Base-by-base conservation (phyloP, 2,329 filamentous ascomycete species). In the Blastomyces percursus region DNA sequence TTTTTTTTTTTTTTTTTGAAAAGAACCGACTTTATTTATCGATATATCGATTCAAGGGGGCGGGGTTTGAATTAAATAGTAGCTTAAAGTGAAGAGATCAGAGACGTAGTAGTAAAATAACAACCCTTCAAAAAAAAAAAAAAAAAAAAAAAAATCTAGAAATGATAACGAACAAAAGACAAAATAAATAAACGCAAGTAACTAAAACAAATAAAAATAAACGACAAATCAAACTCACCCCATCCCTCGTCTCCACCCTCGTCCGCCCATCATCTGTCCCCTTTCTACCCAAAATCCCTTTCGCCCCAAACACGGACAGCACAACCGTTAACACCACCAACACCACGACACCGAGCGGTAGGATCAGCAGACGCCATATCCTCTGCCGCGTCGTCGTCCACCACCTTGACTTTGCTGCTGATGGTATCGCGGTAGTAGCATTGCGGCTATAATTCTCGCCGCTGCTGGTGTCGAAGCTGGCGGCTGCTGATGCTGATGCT, bases 101-200 rank as follows among this genome's bases (percentile, higher is more conserved):
- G 30, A 52, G 12, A 30, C 8, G 30, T 44, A 35, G 30, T 4
- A 30, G 27, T 30, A 30, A 30, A 30, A 32, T 30, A 32, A 7
- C 32, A 32, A 16, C 14, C n/a, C n/a, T n/a, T n/a, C n/a, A 44
- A 44, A 2, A 44, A 30, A 30, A 30, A 30, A 30, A 30, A 30
- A 30, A 30, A 32, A 50, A 24, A 24, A 24, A 24, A n/a, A 24
- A n/a, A 7, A 0, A 9, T 12, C 8, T 1, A 51, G 14, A 14
- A 35, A 58, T 2, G 14, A 48, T 30, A 59, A 48, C n/a, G 3
- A 59, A 44, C 1, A 30, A 59, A 59, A 32, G 30, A 3, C 38
- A 59, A 1, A 30, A 52, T 32, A 19, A 52, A 32, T 19, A 3
- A 52, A 19, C 3, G 24, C 3, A 46, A 59, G 60, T 71, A 67